Evolutionary conservation across 768 basidiomycete genomes (phyloP).

Genomic region (Chlorophyllum brunneum): DNA sequence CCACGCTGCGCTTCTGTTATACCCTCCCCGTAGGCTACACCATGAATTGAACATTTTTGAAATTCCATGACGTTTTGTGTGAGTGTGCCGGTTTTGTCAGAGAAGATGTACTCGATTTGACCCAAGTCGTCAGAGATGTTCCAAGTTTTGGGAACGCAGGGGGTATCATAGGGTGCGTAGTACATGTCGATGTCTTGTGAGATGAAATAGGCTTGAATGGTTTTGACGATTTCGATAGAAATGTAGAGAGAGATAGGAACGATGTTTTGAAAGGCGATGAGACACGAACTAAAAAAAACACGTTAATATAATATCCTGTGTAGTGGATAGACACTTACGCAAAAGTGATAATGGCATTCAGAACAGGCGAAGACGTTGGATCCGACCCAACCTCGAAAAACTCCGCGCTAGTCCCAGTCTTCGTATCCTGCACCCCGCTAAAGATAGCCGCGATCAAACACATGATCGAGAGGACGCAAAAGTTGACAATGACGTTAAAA

Average conservation of each 20-base stretch:
- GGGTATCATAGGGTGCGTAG: constrained; percentile 79
- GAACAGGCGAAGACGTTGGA: constrained; percentile 51
- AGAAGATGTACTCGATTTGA: constrained; percentile 91
- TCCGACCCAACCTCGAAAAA: constrained; percentile 69
- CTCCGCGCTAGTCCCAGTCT: constrained; percentile 58
- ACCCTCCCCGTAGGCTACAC: constrained; percentile 87
- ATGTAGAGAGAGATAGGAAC: constrained; percentile 95
- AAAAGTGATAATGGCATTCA: constrained; percentile 87
- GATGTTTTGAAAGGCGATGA: constrained; percentile 97
- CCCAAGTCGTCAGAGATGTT: constrained; percentile 98
- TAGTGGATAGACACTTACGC: constrained; percentile 52
- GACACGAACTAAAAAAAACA: constrained; percentile 59
- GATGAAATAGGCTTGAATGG: constrained; percentile 95
- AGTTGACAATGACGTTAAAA: constrained; percentile 96
- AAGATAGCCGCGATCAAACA: constrained; percentile 73
- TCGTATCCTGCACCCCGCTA: constrained; percentile 67
- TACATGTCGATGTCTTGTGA: constrained; percentile 97
- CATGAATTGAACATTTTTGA: constrained; percentile 88
- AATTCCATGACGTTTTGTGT: constrained; percentile 99
- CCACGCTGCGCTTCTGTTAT: constrained; percentile 94
- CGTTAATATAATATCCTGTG: constrained; percentile 1
- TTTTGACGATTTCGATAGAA: constrained; percentile 97
- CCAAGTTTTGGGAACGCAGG: constrained; percentile 96
- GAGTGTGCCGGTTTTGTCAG: constrained; percentile 94
- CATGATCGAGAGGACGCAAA: constrained; percentile 70